phyloP scores from a whole-genome alignment of 371 early-diverging fungal species.

The Rhizopus delemar region DNA sequence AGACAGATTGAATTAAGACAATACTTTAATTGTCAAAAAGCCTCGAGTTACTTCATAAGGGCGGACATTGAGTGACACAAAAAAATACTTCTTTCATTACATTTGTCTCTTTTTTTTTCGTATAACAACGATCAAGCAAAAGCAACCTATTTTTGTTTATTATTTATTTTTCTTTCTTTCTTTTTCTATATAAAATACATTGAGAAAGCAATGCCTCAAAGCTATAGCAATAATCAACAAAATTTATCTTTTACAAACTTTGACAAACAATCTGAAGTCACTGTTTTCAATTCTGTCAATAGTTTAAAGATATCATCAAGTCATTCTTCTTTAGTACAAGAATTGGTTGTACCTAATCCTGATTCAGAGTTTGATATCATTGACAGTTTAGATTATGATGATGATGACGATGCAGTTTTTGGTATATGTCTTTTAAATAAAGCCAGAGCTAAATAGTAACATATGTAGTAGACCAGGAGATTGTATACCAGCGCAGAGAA shows the following conservation, averaged over 20 bases:
- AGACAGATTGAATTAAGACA: too few species aligned
- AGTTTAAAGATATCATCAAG: background rate
- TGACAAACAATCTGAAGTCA: too few species aligned
- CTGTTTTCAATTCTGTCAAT: background rate
- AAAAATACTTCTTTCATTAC: too few species aligned
- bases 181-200: background rate
- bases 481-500: constrained; percentile 41
- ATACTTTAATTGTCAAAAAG: too few species aligned
- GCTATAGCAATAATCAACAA: too few species aligned
- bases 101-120: too few species aligned
- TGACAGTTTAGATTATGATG: constrained; percentile 46
- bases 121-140: too few species aligned
- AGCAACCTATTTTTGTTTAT: background rate
- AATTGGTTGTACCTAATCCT: background rate
- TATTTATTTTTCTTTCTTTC: background rate
- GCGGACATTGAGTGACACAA: too few species aligned
- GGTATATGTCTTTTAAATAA: constrained; percentile 21
- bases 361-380: constrained; percentile 39
- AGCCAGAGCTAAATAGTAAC: background rate
- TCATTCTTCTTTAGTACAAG: background rate
- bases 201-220: background rate
- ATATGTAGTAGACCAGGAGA: constrained; percentile 34
- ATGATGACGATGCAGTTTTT: constrained; percentile 42
- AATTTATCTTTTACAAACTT: too few species aligned
- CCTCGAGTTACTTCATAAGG: too few species aligned